Conservation (phyloP, 1,139 yeast genomes). For the Kurtzmaniella natalensis region DNA sequence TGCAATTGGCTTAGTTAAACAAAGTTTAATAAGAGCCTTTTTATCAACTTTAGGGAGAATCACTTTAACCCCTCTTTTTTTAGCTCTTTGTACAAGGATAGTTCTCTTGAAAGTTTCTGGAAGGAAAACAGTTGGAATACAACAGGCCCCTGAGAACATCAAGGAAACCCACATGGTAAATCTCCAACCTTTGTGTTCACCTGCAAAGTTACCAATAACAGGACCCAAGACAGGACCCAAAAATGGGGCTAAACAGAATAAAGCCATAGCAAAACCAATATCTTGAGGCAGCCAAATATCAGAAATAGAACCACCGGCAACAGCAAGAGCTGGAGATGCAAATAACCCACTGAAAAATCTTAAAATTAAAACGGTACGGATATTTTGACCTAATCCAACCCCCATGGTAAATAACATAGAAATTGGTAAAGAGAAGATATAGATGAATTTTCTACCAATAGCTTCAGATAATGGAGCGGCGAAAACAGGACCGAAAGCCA, state of each 20-base stretch:
- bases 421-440: conserved; percentile 54
- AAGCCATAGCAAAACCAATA: conserved; percentile 65
- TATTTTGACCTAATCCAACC: conserved; percentile 59
- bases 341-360: conserved; percentile 78
- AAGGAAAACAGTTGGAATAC: conserved; percentile 51
- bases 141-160: conserved; percentile 64
- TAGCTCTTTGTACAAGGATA: conserved; percentile 54
- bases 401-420: conserved; percentile 77
- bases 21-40: conserved; percentile 30
- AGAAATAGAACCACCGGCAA: conserved; percentile 82
- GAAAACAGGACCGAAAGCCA: conserved; percentile 66
- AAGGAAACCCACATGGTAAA: conserved; percentile 77
- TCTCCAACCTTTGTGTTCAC: conserved; percentile 64
- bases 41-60: conserved; percentile 23
- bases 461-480: conserved; percentile 78
- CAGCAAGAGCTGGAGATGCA: conserved; percentile 81
- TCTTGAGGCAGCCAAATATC: conserved; percentile 68
- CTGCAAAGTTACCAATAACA: conserved; percentile 75
- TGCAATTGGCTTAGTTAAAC: conserved; percentile 58
- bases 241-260: conserved; percentile 66
- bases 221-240: conserved; percentile 85
- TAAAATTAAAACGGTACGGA: conserved; percentile 56
- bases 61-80: conserved; percentile 50
- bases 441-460: conserved; percentile 66
- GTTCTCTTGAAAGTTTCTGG: conserved; percentile 73